Evolutionary conservation across 805 yeast genomes (phyloP).

Genomic region (Yarrowia sp.): DNA sequence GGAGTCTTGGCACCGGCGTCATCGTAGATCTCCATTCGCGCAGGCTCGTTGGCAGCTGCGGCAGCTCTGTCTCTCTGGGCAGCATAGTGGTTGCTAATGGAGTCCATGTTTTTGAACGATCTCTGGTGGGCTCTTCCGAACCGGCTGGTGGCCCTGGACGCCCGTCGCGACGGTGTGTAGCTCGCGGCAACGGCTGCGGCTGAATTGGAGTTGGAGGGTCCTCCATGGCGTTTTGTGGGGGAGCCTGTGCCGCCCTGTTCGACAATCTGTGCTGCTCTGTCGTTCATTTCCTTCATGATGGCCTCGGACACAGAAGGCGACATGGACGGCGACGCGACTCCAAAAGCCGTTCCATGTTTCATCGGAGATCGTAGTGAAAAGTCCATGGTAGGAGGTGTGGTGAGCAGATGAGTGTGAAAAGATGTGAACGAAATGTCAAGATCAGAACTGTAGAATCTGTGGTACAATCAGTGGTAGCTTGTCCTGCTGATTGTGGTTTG

Average conservation of each 20-base stretch:
- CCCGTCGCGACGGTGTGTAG: slow-evolving; percentile 7
- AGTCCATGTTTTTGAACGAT: slow-evolving; percentile 34
- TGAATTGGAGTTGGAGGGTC: neutral
- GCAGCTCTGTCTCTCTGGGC: slow-evolving; percentile 16
- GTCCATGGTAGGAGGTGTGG: too few relatives aligned
- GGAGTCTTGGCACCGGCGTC: slow-evolving; percentile 19
- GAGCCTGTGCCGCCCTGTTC: slow-evolving; percentile 4
- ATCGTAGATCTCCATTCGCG: slow-evolving; percentile 26
- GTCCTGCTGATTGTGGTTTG: too few relatives aligned
- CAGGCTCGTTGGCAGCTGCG: neutral
- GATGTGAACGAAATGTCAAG: too few relatives aligned
- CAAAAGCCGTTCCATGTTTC: slow-evolving; percentile 30
- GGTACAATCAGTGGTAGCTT: too few relatives aligned
- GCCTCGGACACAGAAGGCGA: slow-evolving; percentile 33
- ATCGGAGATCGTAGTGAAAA: slow-evolving; percentile 16
- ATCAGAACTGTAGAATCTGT: too few relatives aligned
- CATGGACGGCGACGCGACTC: slow-evolving; percentile 26
- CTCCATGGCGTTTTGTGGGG: slow-evolving; percentile 4
- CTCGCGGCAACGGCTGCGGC: neutral
- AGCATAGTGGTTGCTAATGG: slow-evolving; percentile 30
- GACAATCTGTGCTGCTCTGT: slow-evolving; percentile 21
- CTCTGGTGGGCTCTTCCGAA: slow-evolving; percentile 33
- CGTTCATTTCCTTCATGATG: slow-evolving; percentile 30
- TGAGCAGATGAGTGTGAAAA: too few relatives aligned
- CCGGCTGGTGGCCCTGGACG: neutral